Evolutionary conservation across 1,139 yeast genomes (phyloP).

Genomic region (Komagataea norvegica): DNA sequence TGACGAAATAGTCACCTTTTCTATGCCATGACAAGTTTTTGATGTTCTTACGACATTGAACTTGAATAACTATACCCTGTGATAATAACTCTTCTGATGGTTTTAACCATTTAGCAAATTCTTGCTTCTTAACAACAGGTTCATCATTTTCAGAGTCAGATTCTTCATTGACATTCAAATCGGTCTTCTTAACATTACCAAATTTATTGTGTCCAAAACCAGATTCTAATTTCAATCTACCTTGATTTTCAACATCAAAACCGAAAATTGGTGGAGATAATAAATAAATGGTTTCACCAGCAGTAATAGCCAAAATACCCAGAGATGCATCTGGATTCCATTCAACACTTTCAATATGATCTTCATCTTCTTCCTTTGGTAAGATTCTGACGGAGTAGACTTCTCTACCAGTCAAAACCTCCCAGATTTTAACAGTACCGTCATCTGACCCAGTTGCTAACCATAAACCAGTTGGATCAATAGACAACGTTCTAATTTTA

Average conservation of each 20-base stretch:
- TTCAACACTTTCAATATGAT: slow-evolving; percentile 73
- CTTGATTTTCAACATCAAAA: slow-evolving; percentile 76
- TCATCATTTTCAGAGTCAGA: slow-evolving; percentile 35
- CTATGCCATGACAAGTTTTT: slow-evolving; percentile 94
- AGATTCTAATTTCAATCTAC: slow-evolving; percentile 72
- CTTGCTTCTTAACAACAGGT: slow-evolving; percentile 44
- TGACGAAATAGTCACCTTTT: slow-evolving; percentile 93
- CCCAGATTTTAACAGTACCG: slow-evolving; percentile 96
- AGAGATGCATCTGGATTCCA: slow-evolving; percentile 83
- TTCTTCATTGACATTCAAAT: slow-evolving; percentile 28
- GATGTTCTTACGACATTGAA: slow-evolving; percentile 63
- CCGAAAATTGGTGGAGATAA: slow-evolving; percentile 90
- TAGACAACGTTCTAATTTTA: slow-evolving; percentile 73
- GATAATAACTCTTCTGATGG: slow-evolving; percentile 61
- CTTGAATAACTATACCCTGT: slow-evolving; percentile 71
- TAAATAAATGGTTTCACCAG: slow-evolving; percentile 74
- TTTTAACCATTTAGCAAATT: slow-evolving; percentile 78
- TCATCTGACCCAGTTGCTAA: slow-evolving; percentile 98
- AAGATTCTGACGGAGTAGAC: slow-evolving; percentile 58
- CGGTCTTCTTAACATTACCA: slow-evolving; percentile 51
- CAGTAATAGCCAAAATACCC: slow-evolving; percentile 79
- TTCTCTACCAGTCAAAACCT: slow-evolving; percentile 90
- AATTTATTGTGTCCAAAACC: slow-evolving; percentile 91
- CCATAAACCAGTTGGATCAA: slow-evolving; percentile 91
- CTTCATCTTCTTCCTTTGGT: slow-evolving; percentile 43